Percentiles rank a stretch among this genome's conserved stretches.
Conservation (phyloP, 495 filamentous ascomycete genomes). For the Echria macrotheca region DNA sequence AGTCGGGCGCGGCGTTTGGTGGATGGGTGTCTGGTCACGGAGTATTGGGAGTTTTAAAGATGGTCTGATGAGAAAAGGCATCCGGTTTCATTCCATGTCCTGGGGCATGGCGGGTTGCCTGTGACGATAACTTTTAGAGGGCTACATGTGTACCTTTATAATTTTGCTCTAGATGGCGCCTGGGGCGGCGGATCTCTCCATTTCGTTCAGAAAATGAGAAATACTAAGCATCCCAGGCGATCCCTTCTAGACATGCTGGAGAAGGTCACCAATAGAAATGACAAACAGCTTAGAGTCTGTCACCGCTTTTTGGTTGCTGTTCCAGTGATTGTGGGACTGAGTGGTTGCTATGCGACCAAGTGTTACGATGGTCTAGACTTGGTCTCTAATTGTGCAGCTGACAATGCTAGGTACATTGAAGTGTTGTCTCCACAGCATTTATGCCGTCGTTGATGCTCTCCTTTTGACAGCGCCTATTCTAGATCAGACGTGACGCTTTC, state of each 20-base stretch:
- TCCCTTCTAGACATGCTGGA: neutral
- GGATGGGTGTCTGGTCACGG: neutral
- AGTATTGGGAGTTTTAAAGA: neutral
- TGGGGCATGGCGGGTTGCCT: neutral
- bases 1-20: conserved; percentile 8
- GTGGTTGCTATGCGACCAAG: too few species aligned
- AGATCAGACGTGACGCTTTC: too few species aligned
- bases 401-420: too few species aligned
- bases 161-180: conserved; percentile 9
- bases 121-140: conserved; percentile 2
- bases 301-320: too few species aligned
- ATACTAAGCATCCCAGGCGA: conserved; percentile 10
- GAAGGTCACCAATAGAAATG: conserved; percentile 10
- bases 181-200: conserved; percentile 9
- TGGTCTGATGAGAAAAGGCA: neutral
- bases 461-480: too few species aligned
- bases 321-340: too few species aligned
- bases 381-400: too few species aligned
- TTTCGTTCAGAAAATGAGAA: conserved; percentile 12
- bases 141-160: conserved; percentile 9
- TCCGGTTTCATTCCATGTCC: neutral
- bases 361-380: too few species aligned
- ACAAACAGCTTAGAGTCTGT: too few species aligned
- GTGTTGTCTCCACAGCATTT: too few species aligned
- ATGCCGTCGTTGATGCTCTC: too few species aligned